Evolutionary conservation across 768 basidiomycete genomes (phyloP).

Genomic region (Pulveroboletus sp.): DNA sequence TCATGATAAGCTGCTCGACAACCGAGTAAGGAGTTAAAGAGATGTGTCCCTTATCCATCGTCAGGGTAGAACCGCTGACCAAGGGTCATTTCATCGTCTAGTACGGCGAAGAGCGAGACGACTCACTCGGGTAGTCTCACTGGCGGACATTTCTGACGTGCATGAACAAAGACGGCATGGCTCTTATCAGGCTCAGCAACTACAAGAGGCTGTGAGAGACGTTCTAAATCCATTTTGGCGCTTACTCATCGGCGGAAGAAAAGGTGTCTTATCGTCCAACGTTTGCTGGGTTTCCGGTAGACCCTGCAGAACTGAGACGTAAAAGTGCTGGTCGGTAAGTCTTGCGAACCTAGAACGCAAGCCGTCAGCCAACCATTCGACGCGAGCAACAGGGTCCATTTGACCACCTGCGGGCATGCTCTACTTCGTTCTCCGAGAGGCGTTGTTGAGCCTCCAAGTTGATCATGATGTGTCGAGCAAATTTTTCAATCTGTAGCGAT

Average conservation of each 20-base stretch:
- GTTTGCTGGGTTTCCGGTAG: conserved; percentile 73
- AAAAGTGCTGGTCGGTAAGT: conserved; percentile 73
- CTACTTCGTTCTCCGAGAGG: conserved; percentile 77
- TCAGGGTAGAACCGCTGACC: conserved; percentile 60
- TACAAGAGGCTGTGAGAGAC: conserved; percentile 30
- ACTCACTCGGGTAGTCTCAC: conserved; percentile 67
- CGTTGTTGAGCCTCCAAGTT: conserved; percentile 70
- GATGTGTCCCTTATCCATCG: conserved; percentile 78
- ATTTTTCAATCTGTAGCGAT: conserved; percentile 72
- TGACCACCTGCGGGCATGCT: conserved; percentile 65
- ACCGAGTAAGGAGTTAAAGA: conserved; percentile 73
- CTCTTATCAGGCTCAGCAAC: conserved; percentile 75
- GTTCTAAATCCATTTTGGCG: conserved; percentile 5
- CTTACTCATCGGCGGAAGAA: conserved; percentile 74
- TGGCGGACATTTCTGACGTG: conserved; percentile 63
- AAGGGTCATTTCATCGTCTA: neutral
- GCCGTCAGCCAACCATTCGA: neutral
- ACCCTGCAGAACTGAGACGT: conserved; percentile 74
- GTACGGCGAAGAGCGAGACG: neutral
- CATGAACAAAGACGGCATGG: conserved; percentile 77
- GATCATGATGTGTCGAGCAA: conserved; percentile 70
- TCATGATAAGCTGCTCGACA: conserved; percentile 65
- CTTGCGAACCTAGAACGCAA: conserved; percentile 56
- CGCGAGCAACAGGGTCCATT: conserved; percentile 10
- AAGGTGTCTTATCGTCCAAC: conserved; percentile 68